Evolutionary conservation across 257 asterid genomes (phyloP), one percentile per base, ranked within the genome.

Genomic region (Lavandula angustifolia): DNA sequence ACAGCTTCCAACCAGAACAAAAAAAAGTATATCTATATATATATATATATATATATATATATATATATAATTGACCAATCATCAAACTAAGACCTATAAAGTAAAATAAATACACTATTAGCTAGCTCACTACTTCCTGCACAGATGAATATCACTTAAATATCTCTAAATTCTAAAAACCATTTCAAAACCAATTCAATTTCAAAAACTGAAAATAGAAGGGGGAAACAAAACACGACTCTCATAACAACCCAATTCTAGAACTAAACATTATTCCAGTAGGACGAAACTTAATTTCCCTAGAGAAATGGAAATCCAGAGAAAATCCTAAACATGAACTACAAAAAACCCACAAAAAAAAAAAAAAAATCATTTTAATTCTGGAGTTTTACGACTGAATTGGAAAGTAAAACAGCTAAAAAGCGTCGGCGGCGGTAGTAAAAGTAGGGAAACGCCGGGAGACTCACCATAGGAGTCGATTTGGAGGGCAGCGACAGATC

Each of bases 401-500:
- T 35, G 54, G 67, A 60, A 64, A 8, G 4, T 40, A 13, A 43
- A 54, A 27, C 16, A 70, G 67, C 6, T 17, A 7, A 8, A 49
- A 42, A 59, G 69, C 71, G 62, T 47, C 40, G 64, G 49, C 10
- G 11, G 48, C n/a, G 54, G 64, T 0, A 8, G 70, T 34, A 66
- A 64, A 37, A 54, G 72, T 33, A 77, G 66, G 35, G 41, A 80
- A 72, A n/a, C 42, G 71, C 65, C 65, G 62, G 74, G 59, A 44
- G 68, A 72, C 79, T 72, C 73, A 71, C 85, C 78, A 72, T 16
- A 62, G 47, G 48, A 41, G 62, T n/a, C 69, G 76, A 61, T 44
- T 72, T 42, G 54, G 54, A 66, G 74, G 73, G 49, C 16, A 14
- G 67, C 66, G 31, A 66, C 79, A 82, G 89, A 85, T 82, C 87